These are phyloP conservation scores for Aspergillus sergii DNA, from an alignment of 2,329 filamentous ascomycete genomes.

Conservation along the genomic window DNA sequence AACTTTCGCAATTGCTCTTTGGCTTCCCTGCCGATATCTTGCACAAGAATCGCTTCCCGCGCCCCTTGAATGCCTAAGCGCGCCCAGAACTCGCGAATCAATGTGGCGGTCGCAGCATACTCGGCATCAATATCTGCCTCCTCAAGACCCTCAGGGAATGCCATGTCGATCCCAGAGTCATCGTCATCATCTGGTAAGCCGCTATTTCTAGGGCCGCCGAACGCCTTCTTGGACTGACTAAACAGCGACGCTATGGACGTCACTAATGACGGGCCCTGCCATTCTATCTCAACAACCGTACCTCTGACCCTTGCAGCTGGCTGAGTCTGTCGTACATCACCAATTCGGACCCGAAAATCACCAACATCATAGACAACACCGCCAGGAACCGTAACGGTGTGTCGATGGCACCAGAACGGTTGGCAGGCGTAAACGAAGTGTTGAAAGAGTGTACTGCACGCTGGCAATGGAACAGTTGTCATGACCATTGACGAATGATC, in stretches of 20 bases:
- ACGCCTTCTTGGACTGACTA: conserved; percentile 7
- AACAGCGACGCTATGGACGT: conserved; percentile 23
- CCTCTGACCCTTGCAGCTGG: conserved; percentile 42
- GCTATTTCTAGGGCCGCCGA: background rate
- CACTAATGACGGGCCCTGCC: conserved; percentile 41
- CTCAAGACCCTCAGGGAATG: conserved; percentile 30
- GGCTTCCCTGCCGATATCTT: conserved; percentile 43
- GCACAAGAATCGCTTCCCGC: conserved; percentile 45
- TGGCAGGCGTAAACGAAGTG: conserved; percentile 46
- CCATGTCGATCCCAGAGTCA: conserved; percentile 32
- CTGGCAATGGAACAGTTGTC: conserved; percentile 40
- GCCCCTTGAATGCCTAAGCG: conserved; percentile 40
- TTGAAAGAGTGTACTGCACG: conserved; percentile 39
- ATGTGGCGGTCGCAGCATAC: conserved; percentile 33
- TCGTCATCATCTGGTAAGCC: conserved; percentile 13
- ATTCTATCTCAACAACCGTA: conserved; percentile 49
- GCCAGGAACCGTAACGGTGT: conserved; percentile 38
- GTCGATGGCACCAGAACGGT: conserved; percentile 46
- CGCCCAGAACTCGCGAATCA: conserved; percentile 48
- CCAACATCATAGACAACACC: conserved; percentile 46
- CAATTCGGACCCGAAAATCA: conserved; percentile 46
- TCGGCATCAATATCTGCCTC: conserved; percentile 44
- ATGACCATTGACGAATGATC: conserved; percentile 35
- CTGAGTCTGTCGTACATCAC: conserved; percentile 45
- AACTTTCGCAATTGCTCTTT: conserved; percentile 31